Evolutionary conservation across 2,329 filamentous ascomycete genomes (phyloP), one percentile per base, ranked within the genome.

Genomic region (Verticillium nonalfalfae): DNA sequence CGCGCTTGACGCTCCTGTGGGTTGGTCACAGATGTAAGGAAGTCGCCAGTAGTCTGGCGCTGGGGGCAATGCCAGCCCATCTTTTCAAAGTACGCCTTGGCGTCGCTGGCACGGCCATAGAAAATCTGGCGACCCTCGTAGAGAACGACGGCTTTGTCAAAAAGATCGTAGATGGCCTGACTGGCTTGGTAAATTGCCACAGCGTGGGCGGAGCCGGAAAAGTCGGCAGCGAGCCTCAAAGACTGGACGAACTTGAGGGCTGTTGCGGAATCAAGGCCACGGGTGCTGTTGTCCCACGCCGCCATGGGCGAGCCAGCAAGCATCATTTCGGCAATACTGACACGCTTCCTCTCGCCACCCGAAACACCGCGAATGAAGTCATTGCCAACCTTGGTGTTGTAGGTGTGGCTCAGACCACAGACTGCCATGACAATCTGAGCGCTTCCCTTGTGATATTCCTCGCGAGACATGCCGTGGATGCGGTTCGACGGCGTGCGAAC

Each of bases 61-160:
- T 80, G 72, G 0, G 87, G 87, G 66, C 88, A 91, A 38, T 81
- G 71, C 80, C 85, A 93, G 50, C 90, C 90, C 73, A 89, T 84
- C 13, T 81, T 75, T 67, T 86, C 83, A 63, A 93, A 93, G 72
- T 86, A 93, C 0, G 71, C 71, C 67, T 82, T 86, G 0, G 90
- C 90, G 2, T 78, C 71, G 6, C 68, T 70, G 0, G 85, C 83
- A 0, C 84, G 82, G 0, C 90, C 91, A 65, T 88, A 93, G 75
- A 86, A 94, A 64, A 93, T 93, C 69, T 93, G 84, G 0, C 87
- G 82, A 1, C 90, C 91, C 69, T 93, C 88, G 68, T 93, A 92
- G 0, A 93, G 76, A 0, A 94, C 87, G 0, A 86, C 80, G 0
- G 84, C 85, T 70, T 93, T 93, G 74, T 94, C 89, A 67, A 94